Evolutionary conservation across 352 stramenopile species (phyloP).

Genomic region (Plasmopara halstedii): DNA sequence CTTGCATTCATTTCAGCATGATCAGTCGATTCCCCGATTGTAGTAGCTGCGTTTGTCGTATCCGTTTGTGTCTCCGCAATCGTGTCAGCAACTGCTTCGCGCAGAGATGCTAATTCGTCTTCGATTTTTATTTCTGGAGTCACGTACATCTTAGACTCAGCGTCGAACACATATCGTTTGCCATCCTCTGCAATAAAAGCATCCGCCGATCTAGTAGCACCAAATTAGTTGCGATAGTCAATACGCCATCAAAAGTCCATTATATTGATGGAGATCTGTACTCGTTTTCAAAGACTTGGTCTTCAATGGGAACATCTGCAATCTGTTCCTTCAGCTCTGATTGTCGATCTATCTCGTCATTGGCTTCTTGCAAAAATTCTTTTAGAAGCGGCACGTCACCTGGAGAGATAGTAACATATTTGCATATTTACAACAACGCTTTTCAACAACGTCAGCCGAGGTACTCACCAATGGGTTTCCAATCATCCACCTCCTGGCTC

Average conservation of each 20-base stretch:
- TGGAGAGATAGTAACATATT: conserved; percentile 5
- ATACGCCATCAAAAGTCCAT: too few species aligned
- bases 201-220: conserved; percentile 23
- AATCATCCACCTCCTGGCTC: conserved; percentile 36
- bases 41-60: conserved; percentile 24
- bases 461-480: conserved; percentile 48
- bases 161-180: conserved; percentile 63
- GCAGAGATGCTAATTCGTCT: conserved; percentile 53
- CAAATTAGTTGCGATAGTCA: background rate
- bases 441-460: conserved; percentile 1
- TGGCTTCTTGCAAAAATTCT: conserved; percentile 65
- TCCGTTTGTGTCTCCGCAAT: conserved; percentile 25
- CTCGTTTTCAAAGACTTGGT: conserved; percentile 53
- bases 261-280: too few species aligned
- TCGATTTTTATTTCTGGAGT: conserved; percentile 71
- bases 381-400: conserved; percentile 51
- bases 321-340: conserved; percentile 37
- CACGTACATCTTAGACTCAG: conserved; percentile 54
- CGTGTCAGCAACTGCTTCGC: conserved; percentile 30
- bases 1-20: conserved; percentile 4
- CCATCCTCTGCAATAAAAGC: conserved; percentile 57
- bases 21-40: background rate
- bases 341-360: conserved; percentile 51
- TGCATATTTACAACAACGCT: background rate
- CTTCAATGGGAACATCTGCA: conserved; percentile 25